These are phyloP conservation scores for Mucuna pruriens DNA, from an alignment of 306 rosid species.

Conservation along the genomic window DNA sequence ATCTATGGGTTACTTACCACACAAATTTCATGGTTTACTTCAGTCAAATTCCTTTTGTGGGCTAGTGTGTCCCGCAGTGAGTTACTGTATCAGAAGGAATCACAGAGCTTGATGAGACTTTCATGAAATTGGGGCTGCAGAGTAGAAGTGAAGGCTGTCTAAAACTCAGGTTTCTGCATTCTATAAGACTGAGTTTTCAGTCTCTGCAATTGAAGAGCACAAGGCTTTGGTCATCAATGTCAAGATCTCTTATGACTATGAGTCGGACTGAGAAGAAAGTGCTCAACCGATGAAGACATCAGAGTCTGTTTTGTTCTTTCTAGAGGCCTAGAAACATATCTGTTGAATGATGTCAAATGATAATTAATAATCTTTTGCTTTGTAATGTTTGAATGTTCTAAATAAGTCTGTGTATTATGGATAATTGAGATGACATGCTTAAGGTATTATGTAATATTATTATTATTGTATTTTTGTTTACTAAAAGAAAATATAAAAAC, in stretches of 20 bases:
- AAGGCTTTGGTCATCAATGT: slow-evolving; percentile 54
- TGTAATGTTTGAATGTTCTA: background rate
- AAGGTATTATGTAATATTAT: background rate
- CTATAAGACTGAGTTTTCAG: slow-evolving; percentile 55
- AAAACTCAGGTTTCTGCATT: slow-evolving; percentile 56
- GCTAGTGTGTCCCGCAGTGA: slow-evolving; percentile 33
- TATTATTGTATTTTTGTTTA: background rate
- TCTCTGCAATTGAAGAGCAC: slow-evolving; percentile 26
- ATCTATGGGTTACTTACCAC: background rate
- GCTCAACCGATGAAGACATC: slow-evolving; percentile 32
- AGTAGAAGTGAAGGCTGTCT: slow-evolving; percentile 58
- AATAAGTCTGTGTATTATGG: no score
- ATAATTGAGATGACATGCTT: no score
- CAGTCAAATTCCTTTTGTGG: background rate
- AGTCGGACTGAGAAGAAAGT: slow-evolving; percentile 28
- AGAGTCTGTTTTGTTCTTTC: background rate
- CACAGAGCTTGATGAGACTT: slow-evolving; percentile 51
- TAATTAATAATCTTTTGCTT: background rate
- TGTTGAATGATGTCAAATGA: slow-evolving; percentile 10
- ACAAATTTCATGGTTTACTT: background rate
- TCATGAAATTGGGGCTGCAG: slow-evolving; percentile 52
- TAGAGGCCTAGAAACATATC: background rate
- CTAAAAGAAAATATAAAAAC: no score
- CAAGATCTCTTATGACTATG: slow-evolving; percentile 53
- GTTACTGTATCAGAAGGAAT: slow-evolving; percentile 61